Base-by-base conservation (phyloP, 768 basidiomycete genomes). In the Suillus variegatus region DNA sequence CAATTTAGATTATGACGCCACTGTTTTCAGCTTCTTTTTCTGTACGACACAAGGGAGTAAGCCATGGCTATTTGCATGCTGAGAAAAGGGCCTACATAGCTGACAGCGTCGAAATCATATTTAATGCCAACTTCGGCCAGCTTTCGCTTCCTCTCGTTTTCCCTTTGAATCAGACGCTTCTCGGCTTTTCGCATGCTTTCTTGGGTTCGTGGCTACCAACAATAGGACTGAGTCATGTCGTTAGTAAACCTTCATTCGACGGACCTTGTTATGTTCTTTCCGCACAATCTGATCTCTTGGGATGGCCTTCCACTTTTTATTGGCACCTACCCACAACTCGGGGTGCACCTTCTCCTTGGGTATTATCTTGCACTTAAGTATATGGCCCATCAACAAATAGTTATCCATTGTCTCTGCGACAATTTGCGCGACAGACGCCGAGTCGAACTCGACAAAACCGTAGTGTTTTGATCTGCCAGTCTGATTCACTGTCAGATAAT, bases 391-490 rank as follows among this genome's bases (percentile, higher is more conserved):
- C 68, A 99, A 83, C 46, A 99, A 85, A 77, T 98, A 99, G 80
- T 97, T 99, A 83, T 99, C 89, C 97, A 99, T 99, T 54, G 97
- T 99, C 73, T 99, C 97, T 2, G 93, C 91, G 9, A 97, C 97
- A 67, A 99, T 98, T 73, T 95, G 81, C 0, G 97, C 96, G 38
- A 99, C 95, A 0, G 90, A 84, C 22, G 87, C 85, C 51, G 94
- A 95, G 63, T 89, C 87, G 76, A 99, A 97, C 78, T 99, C 97
- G 72, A 99, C 83, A 82, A 97, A 99, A 3, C 88, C 97, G 77
- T 97, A 99, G 77, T 98, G 97, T 79, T 98, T 99, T 55, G 97
- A 97, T 67, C 85, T 86, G 62, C 97, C 97, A 16, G 95, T 97
- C 96, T 98, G 68, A 2, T 65, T 54, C 35, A 43, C 38, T 12